These are phyloP conservation scores for Paraphoma sp. DNA, from an alignment of 2,329 filamentous ascomycete genomes.

Conservation along the genomic window DNA sequence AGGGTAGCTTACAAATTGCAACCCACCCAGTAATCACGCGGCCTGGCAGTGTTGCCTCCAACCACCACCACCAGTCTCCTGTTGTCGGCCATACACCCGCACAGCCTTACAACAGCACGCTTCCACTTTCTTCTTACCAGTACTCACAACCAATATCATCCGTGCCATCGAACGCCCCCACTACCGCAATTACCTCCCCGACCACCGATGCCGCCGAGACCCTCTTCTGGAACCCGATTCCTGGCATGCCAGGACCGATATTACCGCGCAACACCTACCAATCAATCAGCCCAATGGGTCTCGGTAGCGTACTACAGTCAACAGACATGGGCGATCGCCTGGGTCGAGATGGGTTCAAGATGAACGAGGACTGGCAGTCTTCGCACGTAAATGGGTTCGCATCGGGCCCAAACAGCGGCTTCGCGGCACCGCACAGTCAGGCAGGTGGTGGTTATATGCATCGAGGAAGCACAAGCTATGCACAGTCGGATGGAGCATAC, in stretches of 20 bases:
- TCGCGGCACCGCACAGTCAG: background rate
- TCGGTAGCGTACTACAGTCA: slow-evolving; percentile 40
- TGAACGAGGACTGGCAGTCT: slow-evolving; percentile 31
- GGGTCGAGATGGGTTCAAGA: slow-evolving; percentile 44
- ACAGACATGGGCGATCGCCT: slow-evolving; percentile 41
- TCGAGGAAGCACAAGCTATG: background rate
- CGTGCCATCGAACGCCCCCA: slow-evolving; percentile 12
- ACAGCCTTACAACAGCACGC: slow-evolving; percentile 16
- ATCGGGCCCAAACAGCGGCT: background rate
- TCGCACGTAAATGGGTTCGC: slow-evolving; percentile 22
- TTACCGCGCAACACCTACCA: slow-evolving; percentile 33
- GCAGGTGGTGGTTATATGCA: background rate
- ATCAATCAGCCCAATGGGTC: slow-evolving; percentile 42
- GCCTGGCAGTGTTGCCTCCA: slow-evolving; percentile 17
- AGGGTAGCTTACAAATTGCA: slow-evolving; percentile 19
- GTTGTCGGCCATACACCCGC: slow-evolving; percentile 13
- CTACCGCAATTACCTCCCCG: slow-evolving; percentile 18
- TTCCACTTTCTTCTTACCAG: slow-evolving; percentile 19
- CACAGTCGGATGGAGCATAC: background rate
- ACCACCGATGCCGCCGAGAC: slow-evolving; percentile 22
- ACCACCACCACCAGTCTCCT: slow-evolving; percentile 23
- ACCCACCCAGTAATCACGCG: slow-evolving; percentile 22
- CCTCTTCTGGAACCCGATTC: slow-evolving; percentile 49
- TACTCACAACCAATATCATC: slow-evolving; percentile 25
- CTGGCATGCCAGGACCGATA: slow-evolving; percentile 48